Percentiles rank a stretch among this genome's conserved stretches.
Evolutionary conservation across 148 eudicot genomes (phyloP).

Genomic region (Amaranthus cruentus): DNA sequence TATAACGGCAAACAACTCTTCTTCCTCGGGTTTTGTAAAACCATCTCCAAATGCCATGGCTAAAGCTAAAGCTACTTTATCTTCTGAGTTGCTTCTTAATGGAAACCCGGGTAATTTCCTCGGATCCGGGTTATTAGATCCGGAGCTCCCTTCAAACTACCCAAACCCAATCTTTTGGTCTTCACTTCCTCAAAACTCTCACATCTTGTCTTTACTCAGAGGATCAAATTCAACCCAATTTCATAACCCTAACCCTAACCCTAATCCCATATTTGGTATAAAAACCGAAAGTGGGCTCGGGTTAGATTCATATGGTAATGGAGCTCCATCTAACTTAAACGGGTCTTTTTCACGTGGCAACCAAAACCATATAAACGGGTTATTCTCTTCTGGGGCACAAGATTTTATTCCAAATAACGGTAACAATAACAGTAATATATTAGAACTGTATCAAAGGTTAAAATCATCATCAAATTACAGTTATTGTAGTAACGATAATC

Average conservation of each 20-base stretch:
- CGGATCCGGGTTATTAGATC: slow-evolving; percentile 29
- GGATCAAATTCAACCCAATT: slow-evolving; percentile 25
- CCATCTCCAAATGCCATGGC: slow-evolving; percentile 25
- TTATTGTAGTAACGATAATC: slow-evolving; percentile 29
- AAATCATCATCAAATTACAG: slow-evolving; percentile 34
- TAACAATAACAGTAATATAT: background rate
- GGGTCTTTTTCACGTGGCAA: slow-evolving; percentile 38
- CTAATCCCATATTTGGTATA: slow-evolving; percentile 7
- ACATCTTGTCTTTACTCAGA: slow-evolving; percentile 52
- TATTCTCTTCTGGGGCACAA: slow-evolving; percentile 22
- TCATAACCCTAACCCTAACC: slow-evolving; percentile 37
- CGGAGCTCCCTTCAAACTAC: slow-evolving; percentile 15
- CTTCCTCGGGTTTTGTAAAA: slow-evolving; percentile 8
- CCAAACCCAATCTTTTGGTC: slow-evolving; percentile 49
- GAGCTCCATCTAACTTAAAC: slow-evolving; percentile 22
- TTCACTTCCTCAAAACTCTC: slow-evolving; percentile 40
- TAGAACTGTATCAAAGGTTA: slow-evolving; percentile 53
- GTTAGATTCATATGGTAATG: slow-evolving; percentile 36
- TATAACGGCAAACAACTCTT: slow-evolving; percentile 10
- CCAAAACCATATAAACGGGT: slow-evolving; percentile 27
- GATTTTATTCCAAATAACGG: slow-evolving; percentile 40
- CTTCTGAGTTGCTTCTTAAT: slow-evolving; percentile 26
- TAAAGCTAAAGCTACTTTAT: slow-evolving; percentile 22
- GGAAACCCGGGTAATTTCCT: slow-evolving; percentile 22
- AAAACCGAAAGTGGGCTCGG: slow-evolving; percentile 30